A percentile compares a stretch with the other conserved stretches of the same genome.
These are phyloP conservation scores for Kuraishia piskuri DNA, from an alignment of 805 yeast genomes.

Conservation along the genomic window DNA sequence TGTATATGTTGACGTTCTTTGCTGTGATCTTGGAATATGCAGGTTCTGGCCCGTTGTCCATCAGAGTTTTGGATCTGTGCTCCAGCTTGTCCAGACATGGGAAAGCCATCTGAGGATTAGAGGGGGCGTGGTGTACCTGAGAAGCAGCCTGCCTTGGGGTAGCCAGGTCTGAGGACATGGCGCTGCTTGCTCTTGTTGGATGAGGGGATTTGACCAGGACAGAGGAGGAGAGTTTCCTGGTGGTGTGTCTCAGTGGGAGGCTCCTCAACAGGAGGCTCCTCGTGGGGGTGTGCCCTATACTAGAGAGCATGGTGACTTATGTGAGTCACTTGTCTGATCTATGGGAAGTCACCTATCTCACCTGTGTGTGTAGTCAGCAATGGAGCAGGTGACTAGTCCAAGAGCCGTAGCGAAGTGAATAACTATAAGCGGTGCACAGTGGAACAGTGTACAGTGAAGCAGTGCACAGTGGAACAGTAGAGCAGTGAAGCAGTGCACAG, in stretches of 20 bases:
- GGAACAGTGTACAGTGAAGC: too few relatives aligned
- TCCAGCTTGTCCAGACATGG: slow-evolving; percentile 83
- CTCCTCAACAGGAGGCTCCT: neutral
- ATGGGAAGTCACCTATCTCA: too few relatives aligned
- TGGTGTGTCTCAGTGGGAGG: neutral
- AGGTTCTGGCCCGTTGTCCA: slow-evolving; percentile 80
- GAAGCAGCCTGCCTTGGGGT: neutral
- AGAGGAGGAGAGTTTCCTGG: neutral
- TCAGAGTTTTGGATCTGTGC: slow-evolving; percentile 31
- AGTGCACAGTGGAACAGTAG: too few relatives aligned
- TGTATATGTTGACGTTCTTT: slow-evolving; percentile 56
- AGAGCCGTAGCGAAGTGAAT: too few relatives aligned
- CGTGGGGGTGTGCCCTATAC: neutral
- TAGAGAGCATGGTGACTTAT: neutral
- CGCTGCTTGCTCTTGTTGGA: neutral
- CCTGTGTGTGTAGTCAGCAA: too few relatives aligned
- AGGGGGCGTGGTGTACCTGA: neutral
- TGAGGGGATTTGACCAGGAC: neutral
- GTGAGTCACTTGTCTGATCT: too few relatives aligned
- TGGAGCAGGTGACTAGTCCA: too few relatives aligned
- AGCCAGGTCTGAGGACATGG: neutral
- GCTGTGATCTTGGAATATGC: slow-evolving; percentile 59
- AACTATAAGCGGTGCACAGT: too few relatives aligned
- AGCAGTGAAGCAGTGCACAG: too few relatives aligned
- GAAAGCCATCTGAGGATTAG: slow-evolving; percentile 62